A percentile compares a stretch with the other conserved stretches of the same genome.
These are phyloP conservation scores for Malassezia slooffiae DNA, from an alignment of 1,284 basidiomycete genomes.

Conservation along the genomic window DNA sequence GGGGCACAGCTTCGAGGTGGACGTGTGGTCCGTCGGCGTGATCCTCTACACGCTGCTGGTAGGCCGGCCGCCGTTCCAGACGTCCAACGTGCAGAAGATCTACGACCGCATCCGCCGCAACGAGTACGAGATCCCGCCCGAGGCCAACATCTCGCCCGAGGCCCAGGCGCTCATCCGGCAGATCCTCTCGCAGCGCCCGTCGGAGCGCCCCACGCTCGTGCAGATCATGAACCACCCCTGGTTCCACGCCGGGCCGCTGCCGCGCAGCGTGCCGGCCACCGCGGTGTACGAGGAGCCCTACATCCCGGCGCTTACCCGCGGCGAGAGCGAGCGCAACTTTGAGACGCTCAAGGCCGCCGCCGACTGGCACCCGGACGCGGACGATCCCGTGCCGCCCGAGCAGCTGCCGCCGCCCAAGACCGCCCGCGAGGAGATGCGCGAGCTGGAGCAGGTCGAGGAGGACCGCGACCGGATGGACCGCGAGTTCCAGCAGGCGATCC, in stretches of 20 bases:
- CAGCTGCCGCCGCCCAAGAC: slow-evolving; percentile 12
- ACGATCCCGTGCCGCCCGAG: slow-evolving; percentile 14
- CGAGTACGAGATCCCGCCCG: slow-evolving; percentile 78
- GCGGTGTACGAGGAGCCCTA: slow-evolving; percentile 66
- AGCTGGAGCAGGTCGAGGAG: slow-evolving; percentile 34
- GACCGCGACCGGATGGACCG: slow-evolving; percentile 55
- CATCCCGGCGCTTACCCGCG: slow-evolving; percentile 52
- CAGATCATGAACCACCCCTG: slow-evolving; percentile 76
- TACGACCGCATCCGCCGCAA: slow-evolving; percentile 81
- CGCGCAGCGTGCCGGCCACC: slow-evolving; percentile 64
- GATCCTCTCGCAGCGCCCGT: slow-evolving; percentile 63
- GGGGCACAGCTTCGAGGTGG: slow-evolving; percentile 95
- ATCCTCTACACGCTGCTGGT: slow-evolving; percentile 83
- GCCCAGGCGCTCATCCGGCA: slow-evolving; percentile 68
- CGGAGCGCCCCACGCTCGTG: slow-evolving; percentile 66
- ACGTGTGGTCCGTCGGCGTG: slow-evolving; percentile 94
- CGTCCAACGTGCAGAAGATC: slow-evolving; percentile 64
- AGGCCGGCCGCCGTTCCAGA: slow-evolving; percentile 92
- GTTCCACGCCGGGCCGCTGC: slow-evolving; percentile 72
- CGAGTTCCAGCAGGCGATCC: slow-evolving; percentile 87
- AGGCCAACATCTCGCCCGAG: slow-evolving; percentile 61
- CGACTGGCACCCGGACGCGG: slow-evolving; percentile 30
- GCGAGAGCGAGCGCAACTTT: slow-evolving; percentile 29
- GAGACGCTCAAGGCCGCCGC: slow-evolving; percentile 31
- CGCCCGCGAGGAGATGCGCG: slow-evolving; percentile 22